Conservation (phyloP, 1,284 basidiomycete genomes). For the Paramarasmius palmivorus region DNA sequence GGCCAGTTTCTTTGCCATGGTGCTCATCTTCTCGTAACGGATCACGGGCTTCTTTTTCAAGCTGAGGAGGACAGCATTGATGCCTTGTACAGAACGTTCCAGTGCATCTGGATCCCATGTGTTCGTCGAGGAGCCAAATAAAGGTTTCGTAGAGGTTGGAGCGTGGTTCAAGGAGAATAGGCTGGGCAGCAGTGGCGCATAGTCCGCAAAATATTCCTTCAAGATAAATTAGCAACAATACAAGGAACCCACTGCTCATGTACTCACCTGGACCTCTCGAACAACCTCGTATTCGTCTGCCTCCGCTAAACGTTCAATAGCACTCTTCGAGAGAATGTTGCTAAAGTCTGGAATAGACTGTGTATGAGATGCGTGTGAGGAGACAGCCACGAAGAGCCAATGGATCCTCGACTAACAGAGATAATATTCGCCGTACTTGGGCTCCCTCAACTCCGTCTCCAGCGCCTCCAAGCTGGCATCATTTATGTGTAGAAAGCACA, state of each 20-base stretch:
- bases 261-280: slow-evolving; percentile 87
- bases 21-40: slow-evolving; percentile 92
- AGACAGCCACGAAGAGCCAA: slow-evolving; percentile 26
- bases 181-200: slow-evolving; percentile 82
- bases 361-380: slow-evolving; percentile 17
- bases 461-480: slow-evolving; percentile 83
- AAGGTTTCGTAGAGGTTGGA: slow-evolving; percentile 59
- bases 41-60: slow-evolving; percentile 96
- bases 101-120: slow-evolving; percentile 77
- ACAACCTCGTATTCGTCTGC: slow-evolving; percentile 97
- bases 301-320: slow-evolving; percentile 92
- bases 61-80: slow-evolving; percentile 89
- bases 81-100: slow-evolving; percentile 77
- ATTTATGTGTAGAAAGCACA: slow-evolving; percentile 88
- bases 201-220: slow-evolving; percentile 96
- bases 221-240: slow-evolving; percentile 4
- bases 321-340: slow-evolving; percentile 86
- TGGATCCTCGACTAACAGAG: slow-evolving; percentile 86
- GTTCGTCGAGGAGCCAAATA: slow-evolving; percentile 70
- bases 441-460: slow-evolving; percentile 83
- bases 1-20: slow-evolving; percentile 89
- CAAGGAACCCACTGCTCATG: neutral
- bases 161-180: slow-evolving; percentile 88
- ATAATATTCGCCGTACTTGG: slow-evolving; percentile 96
- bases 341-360: slow-evolving; percentile 77